phyloP scores from a whole-genome alignment of 1,139 yeast genomes.

The Lodderomyces elongisporus region DNA sequence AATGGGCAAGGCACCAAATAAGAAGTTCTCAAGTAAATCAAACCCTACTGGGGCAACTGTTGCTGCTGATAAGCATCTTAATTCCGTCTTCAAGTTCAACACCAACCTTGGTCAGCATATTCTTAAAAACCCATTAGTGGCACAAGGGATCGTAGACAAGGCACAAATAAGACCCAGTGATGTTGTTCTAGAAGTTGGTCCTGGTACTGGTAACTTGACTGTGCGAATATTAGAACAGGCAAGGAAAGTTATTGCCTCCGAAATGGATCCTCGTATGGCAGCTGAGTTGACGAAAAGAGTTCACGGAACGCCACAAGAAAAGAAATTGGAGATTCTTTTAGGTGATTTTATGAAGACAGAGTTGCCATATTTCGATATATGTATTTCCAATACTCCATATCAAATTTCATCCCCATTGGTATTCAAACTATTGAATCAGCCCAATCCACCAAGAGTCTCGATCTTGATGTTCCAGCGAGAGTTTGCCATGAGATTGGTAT shows the following conservation, averaged over 20 bases:
- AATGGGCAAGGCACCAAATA: slow-evolving; percentile 55
- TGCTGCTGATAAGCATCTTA: slow-evolving; percentile 64
- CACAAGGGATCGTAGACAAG: slow-evolving; percentile 97
- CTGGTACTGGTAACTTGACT: slow-evolving; percentile 98
- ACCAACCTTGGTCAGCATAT: slow-evolving; percentile 97
- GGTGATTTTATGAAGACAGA: slow-evolving; percentile 98
- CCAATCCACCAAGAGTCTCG: slow-evolving; percentile 91
- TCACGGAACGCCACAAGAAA: slow-evolving; percentile 90
- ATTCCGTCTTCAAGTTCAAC: slow-evolving; percentile 90
- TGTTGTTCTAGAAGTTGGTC: slow-evolving; percentile 93
- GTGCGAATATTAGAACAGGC: slow-evolving; percentile 91
- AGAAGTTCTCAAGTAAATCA: slow-evolving; percentile 42
- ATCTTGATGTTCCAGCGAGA: slow-evolving; percentile 98
- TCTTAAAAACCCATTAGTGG: slow-evolving; percentile 90
- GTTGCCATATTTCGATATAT: slow-evolving; percentile 89
- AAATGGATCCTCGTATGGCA: slow-evolving; percentile 99
- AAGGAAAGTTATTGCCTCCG: slow-evolving; percentile 86
- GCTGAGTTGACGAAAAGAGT: slow-evolving; percentile 97
- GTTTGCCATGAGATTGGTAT: slow-evolving; percentile 86
- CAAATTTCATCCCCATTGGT: slow-evolving; percentile 96
- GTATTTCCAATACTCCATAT: slow-evolving; percentile 96
- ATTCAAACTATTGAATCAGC: slow-evolving; percentile 84
- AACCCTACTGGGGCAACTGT: slow-evolving; percentile 46
- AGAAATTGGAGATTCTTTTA: slow-evolving; percentile 80
- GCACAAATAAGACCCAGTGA: slow-evolving; percentile 92